These are phyloP conservation scores for Aspergillus transmontanensis DNA, from an alignment of 2,329 filamentous ascomycete species.

Conservation along the genomic window DNA sequence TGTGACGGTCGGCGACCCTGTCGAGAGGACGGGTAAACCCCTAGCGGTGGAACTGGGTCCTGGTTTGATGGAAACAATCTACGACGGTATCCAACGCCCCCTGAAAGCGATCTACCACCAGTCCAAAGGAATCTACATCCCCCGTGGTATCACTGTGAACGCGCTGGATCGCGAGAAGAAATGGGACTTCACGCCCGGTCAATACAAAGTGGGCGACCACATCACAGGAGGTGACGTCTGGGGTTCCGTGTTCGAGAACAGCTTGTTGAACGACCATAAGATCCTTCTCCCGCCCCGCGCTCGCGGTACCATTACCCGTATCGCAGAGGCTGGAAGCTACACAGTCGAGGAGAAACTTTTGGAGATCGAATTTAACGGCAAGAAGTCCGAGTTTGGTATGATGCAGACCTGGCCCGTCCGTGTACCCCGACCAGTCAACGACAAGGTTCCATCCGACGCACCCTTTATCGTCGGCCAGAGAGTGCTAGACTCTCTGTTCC, in stretches of 20 bases:
- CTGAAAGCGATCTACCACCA: conserved; percentile 78
- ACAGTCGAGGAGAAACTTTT: conserved; percentile 92
- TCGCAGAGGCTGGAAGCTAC: conserved; percentile 86
- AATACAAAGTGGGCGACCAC: conserved; percentile 92
- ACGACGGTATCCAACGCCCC: conserved; percentile 97
- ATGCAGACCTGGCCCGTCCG: conserved; percentile 99
- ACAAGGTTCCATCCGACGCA: conserved; percentile 85
- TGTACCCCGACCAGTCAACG: conserved; percentile 86
- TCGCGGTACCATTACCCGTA: conserved; percentile 87
- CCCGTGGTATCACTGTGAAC: conserved; percentile 85
- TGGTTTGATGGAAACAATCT: conserved; percentile 97
- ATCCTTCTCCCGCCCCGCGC: conserved; percentile 89
- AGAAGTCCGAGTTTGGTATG: conserved; percentile 93
- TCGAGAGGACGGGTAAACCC: conserved; percentile 87
- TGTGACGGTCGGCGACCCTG: conserved; percentile 93
- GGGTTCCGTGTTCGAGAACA: conserved; percentile 95
- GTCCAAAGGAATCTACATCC: conserved; percentile 93
- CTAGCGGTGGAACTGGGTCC: conserved; percentile 96
- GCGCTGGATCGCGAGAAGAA: conserved; percentile 88
- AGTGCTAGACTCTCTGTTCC: conserved; percentile 94
- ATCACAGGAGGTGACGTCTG: conserved; percentile 96
- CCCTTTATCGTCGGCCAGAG: conserved; percentile 97
- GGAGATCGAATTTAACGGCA: conserved; percentile 95
- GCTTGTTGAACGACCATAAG: conserved; percentile 88
- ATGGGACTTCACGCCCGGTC: conserved; percentile 89